Percentiles rank a stretch among this genome's conserved stretches.
These are phyloP conservation scores for Colletotrichum siamense DNA, from an alignment of 2,329 filamentous ascomycete genomes.

Conservation along the genomic window DNA sequence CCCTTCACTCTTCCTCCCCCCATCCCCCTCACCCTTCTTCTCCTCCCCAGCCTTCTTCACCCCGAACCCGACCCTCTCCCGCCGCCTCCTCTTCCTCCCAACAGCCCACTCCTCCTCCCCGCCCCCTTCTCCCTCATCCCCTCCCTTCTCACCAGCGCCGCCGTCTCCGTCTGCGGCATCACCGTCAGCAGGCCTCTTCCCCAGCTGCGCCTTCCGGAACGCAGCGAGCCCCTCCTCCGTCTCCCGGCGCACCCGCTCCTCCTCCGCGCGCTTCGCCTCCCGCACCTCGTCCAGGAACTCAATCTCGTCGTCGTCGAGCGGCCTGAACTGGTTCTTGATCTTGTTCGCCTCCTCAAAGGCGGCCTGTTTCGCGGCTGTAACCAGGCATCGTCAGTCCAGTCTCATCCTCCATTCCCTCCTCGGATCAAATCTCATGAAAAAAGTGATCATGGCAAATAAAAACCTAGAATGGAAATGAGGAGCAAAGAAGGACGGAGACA, in stretches of 20 bases:
- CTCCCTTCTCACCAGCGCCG: constrained; percentile 22
- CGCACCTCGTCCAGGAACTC: constrained; percentile 72
- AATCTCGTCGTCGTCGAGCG: constrained; percentile 80
- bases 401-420: no score
- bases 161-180: neutral
- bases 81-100: constrained; percentile 44
- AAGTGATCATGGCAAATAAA: no score
- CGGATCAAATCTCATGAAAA: neutral
- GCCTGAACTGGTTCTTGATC: constrained; percentile 78
- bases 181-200: neutral
- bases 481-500: no score
- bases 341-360: constrained; percentile 78
- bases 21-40: constrained; percentile 33
- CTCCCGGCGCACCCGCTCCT: constrained; percentile 59
- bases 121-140: constrained; percentile 25
- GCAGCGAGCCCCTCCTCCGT: constrained; percentile 60
- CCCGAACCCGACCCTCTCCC: constrained; percentile 43
- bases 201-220: constrained; percentile 59
- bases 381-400: neutral
- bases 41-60: constrained; percentile 27
- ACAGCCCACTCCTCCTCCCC: constrained; percentile 35
- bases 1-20: constrained; percentile 36
- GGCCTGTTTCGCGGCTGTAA: constrained; percentile 76
- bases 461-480: no score
- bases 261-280: constrained; percentile 54